Evolutionary conservation across 768 basidiomycete genomes (phyloP).

Genomic region (Mycena vulgaris): DNA sequence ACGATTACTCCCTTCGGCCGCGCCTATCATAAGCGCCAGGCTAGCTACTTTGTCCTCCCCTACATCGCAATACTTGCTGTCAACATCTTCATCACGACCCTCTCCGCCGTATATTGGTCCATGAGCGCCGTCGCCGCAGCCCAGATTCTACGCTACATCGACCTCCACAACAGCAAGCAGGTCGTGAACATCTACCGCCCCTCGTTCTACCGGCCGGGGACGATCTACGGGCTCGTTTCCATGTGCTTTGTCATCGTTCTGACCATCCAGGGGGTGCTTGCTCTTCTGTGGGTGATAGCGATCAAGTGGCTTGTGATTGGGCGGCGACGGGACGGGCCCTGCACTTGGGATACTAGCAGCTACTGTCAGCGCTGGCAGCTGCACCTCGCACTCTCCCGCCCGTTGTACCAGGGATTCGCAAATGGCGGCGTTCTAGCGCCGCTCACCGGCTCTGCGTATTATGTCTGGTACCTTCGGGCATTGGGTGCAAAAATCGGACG

Average conservation of each 20-base stretch:
- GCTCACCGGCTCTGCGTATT: constrained; percentile 57
- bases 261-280: constrained; percentile 54
- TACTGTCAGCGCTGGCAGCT: constrained; percentile 68
- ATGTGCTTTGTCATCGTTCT: constrained; percentile 55
- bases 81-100: constrained; percentile 53
- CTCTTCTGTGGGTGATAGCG: constrained; percentile 56
- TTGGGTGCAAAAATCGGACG: constrained; percentile 60
- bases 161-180: constrained; percentile 44
- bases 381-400: constrained; percentile 54
- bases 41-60: constrained; percentile 57
- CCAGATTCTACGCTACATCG: constrained; percentile 54
- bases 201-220: constrained; percentile 54
- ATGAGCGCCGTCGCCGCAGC: constrained; percentile 55
- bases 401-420: constrained; percentile 56
- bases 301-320: constrained; percentile 63
- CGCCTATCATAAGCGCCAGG: constrained; percentile 57
- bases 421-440: constrained; percentile 57
- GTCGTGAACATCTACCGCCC: constrained; percentile 50
- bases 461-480: constrained; percentile 61
- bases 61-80: constrained; percentile 53
- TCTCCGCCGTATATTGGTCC: constrained; percentile 60
- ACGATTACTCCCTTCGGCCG: constrained; percentile 59
- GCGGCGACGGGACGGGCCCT: constrained; percentile 53
- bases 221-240: constrained; percentile 58
- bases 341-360: constrained; percentile 61